Evolutionary conservation across 495 filamentous ascomycete genomes (phyloP).

Genomic region (Daldinia bambusicola): DNA sequence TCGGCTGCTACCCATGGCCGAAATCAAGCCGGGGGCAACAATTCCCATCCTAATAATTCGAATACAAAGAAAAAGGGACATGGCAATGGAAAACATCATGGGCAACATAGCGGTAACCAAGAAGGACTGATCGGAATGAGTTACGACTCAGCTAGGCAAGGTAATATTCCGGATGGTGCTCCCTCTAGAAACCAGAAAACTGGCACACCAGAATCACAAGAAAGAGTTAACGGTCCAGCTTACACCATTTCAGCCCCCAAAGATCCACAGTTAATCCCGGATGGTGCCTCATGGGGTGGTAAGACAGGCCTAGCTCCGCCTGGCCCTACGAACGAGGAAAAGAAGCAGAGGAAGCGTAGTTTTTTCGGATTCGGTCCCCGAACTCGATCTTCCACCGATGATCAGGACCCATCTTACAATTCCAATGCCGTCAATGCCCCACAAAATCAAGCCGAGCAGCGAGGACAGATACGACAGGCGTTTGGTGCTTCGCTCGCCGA

Average conservation of each 20-base stretch:
- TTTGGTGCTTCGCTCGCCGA: conserved; percentile 90
- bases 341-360: conserved; percentile 85
- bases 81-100: conserved; percentile 48
- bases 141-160: conserved; percentile 84
- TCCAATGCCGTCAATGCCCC: conserved; percentile 47
- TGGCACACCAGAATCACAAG: conserved; percentile 49
- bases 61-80: conserved; percentile 65
- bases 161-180: conserved; percentile 59
- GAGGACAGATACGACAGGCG: conserved; percentile 72
- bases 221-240: conserved; percentile 49
- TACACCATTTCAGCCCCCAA: conserved; percentile 87
- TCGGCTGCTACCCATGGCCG: conserved; percentile 45
- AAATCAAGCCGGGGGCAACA: conserved; percentile 44
- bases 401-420: conserved; percentile 59
- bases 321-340: conserved; percentile 71
- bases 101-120: conserved; percentile 48
- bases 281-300: conserved; percentile 87
- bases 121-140: conserved; percentile 79
- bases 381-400: conserved; percentile 59
- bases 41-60: conserved; percentile 46
- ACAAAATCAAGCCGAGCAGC: conserved; percentile 54
- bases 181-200: conserved; percentile 43
- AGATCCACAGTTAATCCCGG: conserved; percentile 85
- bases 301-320: conserved; percentile 64
- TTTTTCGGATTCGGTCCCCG: conserved; percentile 88